These are phyloP conservation scores for Tubosaeta sp. DNA, from an alignment of 768 basidiomycete genomes.

Conservation along the genomic window DNA sequence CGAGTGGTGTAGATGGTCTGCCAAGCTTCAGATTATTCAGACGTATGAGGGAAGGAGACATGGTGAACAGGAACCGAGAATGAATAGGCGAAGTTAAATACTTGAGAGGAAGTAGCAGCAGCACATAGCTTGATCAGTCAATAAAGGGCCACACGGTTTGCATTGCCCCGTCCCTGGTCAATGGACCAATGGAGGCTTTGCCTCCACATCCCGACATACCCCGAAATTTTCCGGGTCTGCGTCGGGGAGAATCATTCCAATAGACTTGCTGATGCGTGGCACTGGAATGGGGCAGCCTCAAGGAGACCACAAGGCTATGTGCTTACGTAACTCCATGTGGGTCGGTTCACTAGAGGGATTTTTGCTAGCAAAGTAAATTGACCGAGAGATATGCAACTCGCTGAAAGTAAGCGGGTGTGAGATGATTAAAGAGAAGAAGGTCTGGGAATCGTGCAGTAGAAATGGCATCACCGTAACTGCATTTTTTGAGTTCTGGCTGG, in stretches of 20 bases:
- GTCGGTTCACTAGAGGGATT: background rate
- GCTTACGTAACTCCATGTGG: slow-evolving; percentile 8
- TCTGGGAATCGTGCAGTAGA: background rate
- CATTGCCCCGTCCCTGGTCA: slow-evolving; percentile 14
- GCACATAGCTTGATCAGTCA: slow-evolving; percentile 10
- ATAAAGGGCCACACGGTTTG: slow-evolving; percentile 7
- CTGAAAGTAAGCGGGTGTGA: background rate
- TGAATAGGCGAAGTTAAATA: slow-evolving; percentile 15
- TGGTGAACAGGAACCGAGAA: background rate
- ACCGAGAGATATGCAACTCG: background rate
- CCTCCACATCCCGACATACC: slow-evolving; percentile 13
- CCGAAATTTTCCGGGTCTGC: slow-evolving; percentile 13
- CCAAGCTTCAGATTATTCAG: background rate
- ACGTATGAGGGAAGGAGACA: slow-evolving; percentile 11
- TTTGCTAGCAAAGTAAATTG: background rate
- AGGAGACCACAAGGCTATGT: slow-evolving; percentile 12
- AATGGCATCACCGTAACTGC: background rate
- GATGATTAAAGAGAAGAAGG: background rate
- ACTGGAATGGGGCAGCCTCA: slow-evolving; percentile 18
- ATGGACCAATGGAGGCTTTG: slow-evolving; percentile 15
- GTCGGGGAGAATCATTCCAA: slow-evolving; percentile 10
- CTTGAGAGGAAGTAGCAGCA: slow-evolving; percentile 5
- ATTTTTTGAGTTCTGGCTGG: background rate
- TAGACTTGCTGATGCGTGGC: slow-evolving; percentile 15
- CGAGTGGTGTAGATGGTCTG: background rate